Conservation (phyloP, 768 basidiomycete genomes). For the Boletales sp. region DNA sequence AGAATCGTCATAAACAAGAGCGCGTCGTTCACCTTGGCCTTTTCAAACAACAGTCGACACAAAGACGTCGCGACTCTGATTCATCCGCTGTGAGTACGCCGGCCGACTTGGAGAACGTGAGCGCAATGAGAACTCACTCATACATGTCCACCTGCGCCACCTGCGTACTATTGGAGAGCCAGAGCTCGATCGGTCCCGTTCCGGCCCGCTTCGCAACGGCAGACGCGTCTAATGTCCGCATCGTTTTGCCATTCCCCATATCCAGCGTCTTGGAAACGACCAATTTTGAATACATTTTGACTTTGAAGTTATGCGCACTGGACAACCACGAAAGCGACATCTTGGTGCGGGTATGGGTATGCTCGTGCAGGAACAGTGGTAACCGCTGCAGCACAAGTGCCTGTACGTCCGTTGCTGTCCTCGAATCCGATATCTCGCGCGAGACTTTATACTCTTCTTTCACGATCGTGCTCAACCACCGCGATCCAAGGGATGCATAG, state of each 20-base stretch:
- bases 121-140: constrained; percentile 56
- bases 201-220: constrained; percentile 59
- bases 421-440: constrained; percentile 46
- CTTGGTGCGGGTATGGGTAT: constrained; percentile 60
- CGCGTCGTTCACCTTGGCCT: constrained; percentile 80
- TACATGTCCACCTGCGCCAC: constrained; percentile 73
- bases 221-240: constrained; percentile 64
- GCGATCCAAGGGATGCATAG: constrained; percentile 74
- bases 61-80: constrained; percentile 79
- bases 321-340: constrained; percentile 68
- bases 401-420: constrained; percentile 49
- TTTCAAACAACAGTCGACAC: constrained; percentile 73
- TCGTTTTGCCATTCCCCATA: constrained; percentile 45
- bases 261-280: constrained; percentile 58
- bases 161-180: constrained; percentile 63
- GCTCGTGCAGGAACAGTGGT: constrained; percentile 90
- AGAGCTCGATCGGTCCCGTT: constrained; percentile 66
- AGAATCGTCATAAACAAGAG: constrained; percentile 91
- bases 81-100: not conserved
- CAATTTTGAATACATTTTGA: constrained; percentile 64
- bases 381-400: constrained; percentile 75
- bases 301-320: constrained; percentile 60
- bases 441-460: constrained; percentile 71
- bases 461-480: constrained; percentile 66
- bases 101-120: not conserved